phyloP scores from a whole-genome alignment of 805 yeast genomes.

The Candida xyloterini region DNA sequence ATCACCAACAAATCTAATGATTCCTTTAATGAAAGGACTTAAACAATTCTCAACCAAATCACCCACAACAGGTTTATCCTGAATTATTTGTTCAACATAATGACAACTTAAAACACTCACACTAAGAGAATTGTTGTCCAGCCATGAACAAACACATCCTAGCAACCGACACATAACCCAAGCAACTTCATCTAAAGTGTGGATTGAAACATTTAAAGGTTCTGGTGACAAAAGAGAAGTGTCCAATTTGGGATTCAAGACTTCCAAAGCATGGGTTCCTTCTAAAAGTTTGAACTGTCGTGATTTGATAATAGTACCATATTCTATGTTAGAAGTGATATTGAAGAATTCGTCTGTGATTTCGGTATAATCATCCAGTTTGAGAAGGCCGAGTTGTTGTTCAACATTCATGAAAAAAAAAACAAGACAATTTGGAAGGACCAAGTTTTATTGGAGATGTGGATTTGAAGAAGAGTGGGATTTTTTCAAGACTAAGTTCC shows the following conservation, averaged over 20 bases:
- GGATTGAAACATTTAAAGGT: constrained; percentile 40
- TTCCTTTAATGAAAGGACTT: constrained; percentile 48
- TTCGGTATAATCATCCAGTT: constrained; percentile 37
- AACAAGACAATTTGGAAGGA: neutral
- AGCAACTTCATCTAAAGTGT: constrained; percentile 38
- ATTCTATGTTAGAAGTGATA: constrained; percentile 30
- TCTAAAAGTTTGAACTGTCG: constrained; percentile 65
- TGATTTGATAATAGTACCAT: constrained; percentile 57
- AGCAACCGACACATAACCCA: constrained; percentile 54
- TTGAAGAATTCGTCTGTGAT: constrained; percentile 52
- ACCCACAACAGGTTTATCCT: constrained; percentile 15
- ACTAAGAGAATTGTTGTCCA: constrained; percentile 69
- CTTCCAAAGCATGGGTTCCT: constrained; percentile 86
- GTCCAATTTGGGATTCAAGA: constrained; percentile 69
- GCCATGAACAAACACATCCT: constrained; percentile 65
- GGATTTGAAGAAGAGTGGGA: too few species aligned
- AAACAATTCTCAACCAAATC: constrained; percentile 48
- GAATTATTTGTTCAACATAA: constrained; percentile 41
- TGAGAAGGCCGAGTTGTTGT: constrained; percentile 6
- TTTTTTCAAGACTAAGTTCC: too few species aligned
- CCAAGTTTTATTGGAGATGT: neutral
- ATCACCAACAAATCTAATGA: constrained; percentile 52
- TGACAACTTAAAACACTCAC: constrained; percentile 75
- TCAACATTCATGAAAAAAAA: constrained; percentile 9
- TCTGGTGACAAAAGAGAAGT: constrained; percentile 61